These are phyloP conservation scores for Aspergillus wentii DNA, from an alignment of 495 filamentous ascomycete species.

Conservation along the genomic window DNA sequence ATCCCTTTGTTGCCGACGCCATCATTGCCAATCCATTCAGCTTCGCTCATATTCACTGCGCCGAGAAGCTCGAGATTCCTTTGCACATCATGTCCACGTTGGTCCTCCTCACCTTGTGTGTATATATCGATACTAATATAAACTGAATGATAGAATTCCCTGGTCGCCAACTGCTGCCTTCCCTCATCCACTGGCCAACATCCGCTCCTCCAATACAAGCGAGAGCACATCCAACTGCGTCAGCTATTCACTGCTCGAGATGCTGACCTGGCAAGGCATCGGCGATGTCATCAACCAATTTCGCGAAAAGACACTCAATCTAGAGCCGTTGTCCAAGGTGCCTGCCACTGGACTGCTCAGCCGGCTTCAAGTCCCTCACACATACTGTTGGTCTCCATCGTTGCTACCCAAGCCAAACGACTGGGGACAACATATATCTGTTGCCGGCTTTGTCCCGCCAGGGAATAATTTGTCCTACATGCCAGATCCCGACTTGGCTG, in stretches of 20 bases:
- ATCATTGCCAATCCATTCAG: slow-evolving; percentile 82
- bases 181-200: slow-evolving; percentile 49
- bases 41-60: slow-evolving; percentile 77
- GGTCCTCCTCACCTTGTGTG: too few species aligned
- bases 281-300: slow-evolving; percentile 70
- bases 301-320: slow-evolving; percentile 48
- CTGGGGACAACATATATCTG: too few species aligned
- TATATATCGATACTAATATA: too few species aligned
- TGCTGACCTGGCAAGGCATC: slow-evolving; percentile 67
- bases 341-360: slow-evolving; percentile 58
- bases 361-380: slow-evolving; percentile 60
- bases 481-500: too few species aligned
- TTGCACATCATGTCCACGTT: slow-evolving; percentile 79
- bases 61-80: slow-evolving; percentile 68
- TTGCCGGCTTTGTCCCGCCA: too few species aligned
- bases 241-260: slow-evolving; percentile 66
- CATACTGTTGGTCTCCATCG: too few species aligned
- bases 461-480: too few species aligned
- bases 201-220: slow-evolving; percentile 40
- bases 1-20: slow-evolving; percentile 66
- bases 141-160: too few species aligned
- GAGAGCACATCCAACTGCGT: slow-evolving; percentile 57
- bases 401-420: too few species aligned
- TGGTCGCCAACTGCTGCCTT: slow-evolving; percentile 44
- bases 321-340: slow-evolving; percentile 57